These are phyloP conservation scores for Debaryomycetaceae sp. DNA, from an alignment of 1,139 yeast genomes.

Conservation along the genomic window DNA sequence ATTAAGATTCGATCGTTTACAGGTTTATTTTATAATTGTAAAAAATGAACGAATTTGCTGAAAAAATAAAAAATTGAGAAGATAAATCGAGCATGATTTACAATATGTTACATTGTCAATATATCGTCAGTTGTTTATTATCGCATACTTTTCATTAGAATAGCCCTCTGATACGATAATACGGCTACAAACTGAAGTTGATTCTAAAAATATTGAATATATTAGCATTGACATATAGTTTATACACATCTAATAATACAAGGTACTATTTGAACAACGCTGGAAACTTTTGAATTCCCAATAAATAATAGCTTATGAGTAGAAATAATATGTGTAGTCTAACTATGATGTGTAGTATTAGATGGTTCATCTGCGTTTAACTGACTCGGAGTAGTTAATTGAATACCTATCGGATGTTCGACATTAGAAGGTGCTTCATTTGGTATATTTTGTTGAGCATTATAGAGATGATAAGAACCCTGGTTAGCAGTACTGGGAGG, in stretches of 20 bases:
- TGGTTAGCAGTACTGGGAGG: neutral
- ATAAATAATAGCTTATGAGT: neutral
- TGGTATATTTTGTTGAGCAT: neutral
- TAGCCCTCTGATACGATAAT: too few species aligned
- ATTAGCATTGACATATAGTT: neutral
- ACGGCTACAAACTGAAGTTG: too few species aligned
- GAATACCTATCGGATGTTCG: neutral
- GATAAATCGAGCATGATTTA: too few species aligned
- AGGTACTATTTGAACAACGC: neutral
- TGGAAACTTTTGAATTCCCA: neutral
- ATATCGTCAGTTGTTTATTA: too few species aligned
- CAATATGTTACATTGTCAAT: too few species aligned
- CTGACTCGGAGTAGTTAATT: neutral
- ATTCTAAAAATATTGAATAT: too few species aligned
- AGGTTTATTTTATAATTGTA: too few species aligned
- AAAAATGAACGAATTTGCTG: too few species aligned
- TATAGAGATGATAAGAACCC: neutral
- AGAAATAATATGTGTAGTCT: neutral
- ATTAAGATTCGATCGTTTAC: too few species aligned
- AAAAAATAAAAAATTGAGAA: too few species aligned
- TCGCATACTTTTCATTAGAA: too few species aligned
- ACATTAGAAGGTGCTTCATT: neutral
- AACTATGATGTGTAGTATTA: neutral
- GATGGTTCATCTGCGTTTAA: neutral
- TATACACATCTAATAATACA: neutral